Base-by-base conservation (phyloP, 129 eudicot genomes). In the Escallonia rubra region DNA sequence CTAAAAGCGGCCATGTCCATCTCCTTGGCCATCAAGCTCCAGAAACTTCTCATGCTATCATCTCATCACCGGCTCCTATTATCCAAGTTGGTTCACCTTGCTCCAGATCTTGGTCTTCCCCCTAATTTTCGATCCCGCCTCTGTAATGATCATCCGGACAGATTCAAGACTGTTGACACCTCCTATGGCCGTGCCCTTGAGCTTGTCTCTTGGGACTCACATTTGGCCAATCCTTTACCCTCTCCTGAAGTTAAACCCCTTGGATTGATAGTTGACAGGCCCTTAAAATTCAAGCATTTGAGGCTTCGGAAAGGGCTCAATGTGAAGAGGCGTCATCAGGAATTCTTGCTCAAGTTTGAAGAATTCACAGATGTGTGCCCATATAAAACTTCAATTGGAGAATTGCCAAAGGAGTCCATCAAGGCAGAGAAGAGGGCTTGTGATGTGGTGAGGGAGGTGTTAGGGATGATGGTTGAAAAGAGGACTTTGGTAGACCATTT, bases 181-280 rank as follows among this genome's bases (percentile, higher is more conserved):
- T 89, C 96, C 13, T 93, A 93, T 54, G 99, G 99, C 14, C 96
- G 92, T 67, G 95, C 99, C 5, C 95, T 93, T 43, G 96, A 93
- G 87, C 87, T 93, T 51, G 99, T 93, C 57, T 76, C 83, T 0
- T 93, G 93, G 79, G 90, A 89, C 69, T 41, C 74, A 7, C 16
- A 61, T 67, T 63, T 93, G 79, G 96, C 92, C 6, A 72, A 65
- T 16, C 86, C 74, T 38, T 54, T 89, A 34, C 87, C 92, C 4
- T 57, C 52, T 47, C 76, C 80, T 12, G 95, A 79, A 43, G 74
- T 10, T 45, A 61, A 74, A 50, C 62, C 86, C 5, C 71, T 55
- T 58, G 93, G 74, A 3, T 69, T 89, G 80, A 93, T 93, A 44
- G 96, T 93, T 13, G 96, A 93, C 67, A 79, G 99, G 68, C 99